Conservation (phyloP, 2,329 filamentous ascomycete genomes). For the Pseudocercospora musae region DNA sequence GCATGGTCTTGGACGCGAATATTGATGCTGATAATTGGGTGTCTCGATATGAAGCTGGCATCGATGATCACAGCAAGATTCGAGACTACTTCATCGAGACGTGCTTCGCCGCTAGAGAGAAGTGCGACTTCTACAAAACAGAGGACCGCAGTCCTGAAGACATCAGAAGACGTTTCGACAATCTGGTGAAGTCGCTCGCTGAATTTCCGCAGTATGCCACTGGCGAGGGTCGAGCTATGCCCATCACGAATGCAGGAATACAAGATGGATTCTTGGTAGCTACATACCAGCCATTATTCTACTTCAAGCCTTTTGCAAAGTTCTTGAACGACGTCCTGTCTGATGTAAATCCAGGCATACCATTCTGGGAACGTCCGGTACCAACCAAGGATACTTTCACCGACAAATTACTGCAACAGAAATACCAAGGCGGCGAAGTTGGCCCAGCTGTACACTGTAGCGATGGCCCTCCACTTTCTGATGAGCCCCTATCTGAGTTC, state of each 20-base stretch:
- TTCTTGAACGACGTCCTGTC: constrained; percentile 16
- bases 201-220: constrained; percentile 17
- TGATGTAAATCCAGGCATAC: constrained; percentile 14
- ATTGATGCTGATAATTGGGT: constrained; percentile 34
- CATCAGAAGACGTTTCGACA: constrained; percentile 16
- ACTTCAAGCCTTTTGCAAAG: constrained; percentile 20
- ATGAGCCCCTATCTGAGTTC: constrained; percentile 16
- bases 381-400: constrained; percentile 20
- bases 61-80: constrained; percentile 19
- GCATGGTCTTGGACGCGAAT: constrained; percentile 26
- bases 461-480: constrained; percentile 17
- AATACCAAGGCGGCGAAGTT: constrained; percentile 21
- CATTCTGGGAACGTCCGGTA: constrained; percentile 21
- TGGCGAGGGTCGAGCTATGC: constrained; percentile 17
- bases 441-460: constrained; percentile 19
- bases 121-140: constrained; percentile 18
- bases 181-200: constrained; percentile 14
- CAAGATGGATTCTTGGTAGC: constrained; percentile 21
- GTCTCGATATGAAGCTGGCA: constrained; percentile 18
- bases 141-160: constrained; percentile 14
- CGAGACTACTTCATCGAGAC: constrained; percentile 15
- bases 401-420: constrained; percentile 18
- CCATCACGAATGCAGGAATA: constrained; percentile 18
- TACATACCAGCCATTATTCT: constrained; percentile 22
- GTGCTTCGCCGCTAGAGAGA: constrained; percentile 8